Base-by-base conservation (phyloP, 1,284 basidiomycete genomes). In the Ceratobasidium sp. region DNA sequence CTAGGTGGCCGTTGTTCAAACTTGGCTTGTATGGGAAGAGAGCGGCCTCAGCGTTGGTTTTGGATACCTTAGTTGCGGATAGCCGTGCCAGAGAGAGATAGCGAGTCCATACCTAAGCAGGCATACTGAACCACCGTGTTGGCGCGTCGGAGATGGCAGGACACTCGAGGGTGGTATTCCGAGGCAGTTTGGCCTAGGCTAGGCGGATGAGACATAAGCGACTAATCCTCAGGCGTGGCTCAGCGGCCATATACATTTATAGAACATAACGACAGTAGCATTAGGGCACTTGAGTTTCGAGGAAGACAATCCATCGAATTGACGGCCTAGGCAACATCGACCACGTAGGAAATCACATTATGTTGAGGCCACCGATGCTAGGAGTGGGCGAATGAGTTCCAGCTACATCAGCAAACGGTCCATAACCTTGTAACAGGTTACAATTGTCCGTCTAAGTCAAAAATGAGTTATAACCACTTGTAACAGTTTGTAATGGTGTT, bases 61-160 rank as follows among this genome's bases (percentile, higher is more conserved):
- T 98, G 80, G 98, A n/a, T 98, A 88, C 98, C 98, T 98, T 98
- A 99, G 90, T 98, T 99, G 84, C 97, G 98, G 79, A 98, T 96
- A 64, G 97, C 98, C 59, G 97, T 99, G 88, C 93, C 95, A 62
- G 96, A 98, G 77, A 98, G 89, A 38, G 94, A 94, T 82, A n/a
- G n/a, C n/a, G n/a, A n/a, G n/a, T 97, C 92, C 78, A 99, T 93
- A 88, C 97, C 97, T 78, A 94, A 83, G 77, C 96, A 96, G 78
- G 86, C 90, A 87, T 98, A 98, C 82, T 98, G 96, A 77, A 98
- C 94, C 79, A 98, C 98, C 75, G 95, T 95, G 78, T 96, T 96
- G 78, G 96, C 98, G 79, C 96, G 44, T 96, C 98, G 77, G 98
- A 90, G 80, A 97, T 96, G 77, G 96, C 96, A 76, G 96, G 96